These are phyloP conservation scores for Inonotus obliquus DNA, from an alignment of 1,284 basidiomycete species.

Conservation along the genomic window DNA sequence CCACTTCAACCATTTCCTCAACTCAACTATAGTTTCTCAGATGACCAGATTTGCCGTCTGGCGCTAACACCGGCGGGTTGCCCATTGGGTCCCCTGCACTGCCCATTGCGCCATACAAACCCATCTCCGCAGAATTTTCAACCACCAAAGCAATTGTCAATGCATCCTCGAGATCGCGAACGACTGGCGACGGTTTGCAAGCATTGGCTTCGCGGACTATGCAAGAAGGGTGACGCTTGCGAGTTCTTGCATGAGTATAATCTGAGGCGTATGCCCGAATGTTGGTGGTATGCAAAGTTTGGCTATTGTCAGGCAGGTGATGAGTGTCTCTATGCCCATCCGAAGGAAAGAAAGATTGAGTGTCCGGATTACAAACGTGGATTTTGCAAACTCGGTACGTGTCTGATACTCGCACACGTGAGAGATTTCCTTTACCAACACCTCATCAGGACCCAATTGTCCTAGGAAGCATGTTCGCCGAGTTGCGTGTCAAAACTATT, in stretches of 20 bases:
- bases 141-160: constrained; percentile 74
- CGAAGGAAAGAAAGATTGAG: constrained; percentile 89
- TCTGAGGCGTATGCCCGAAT: constrained; percentile 97
- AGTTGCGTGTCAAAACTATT: constrained; percentile 86
- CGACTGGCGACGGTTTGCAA: constrained; percentile 95
- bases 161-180: constrained; percentile 80
- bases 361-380: constrained; percentile 96
- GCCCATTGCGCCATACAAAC: constrained; percentile 85
- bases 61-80: constrained; percentile 78
- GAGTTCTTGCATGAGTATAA: constrained; percentile 99
- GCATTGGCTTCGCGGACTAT: constrained; percentile 97
- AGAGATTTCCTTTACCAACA: not conserved
- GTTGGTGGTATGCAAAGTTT: constrained; percentile 98
- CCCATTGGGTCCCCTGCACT: constrained; percentile 81
- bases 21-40: constrained; percentile 35
- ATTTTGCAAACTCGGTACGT: constrained; percentile 86
- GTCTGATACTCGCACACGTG: not conserved
- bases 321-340: constrained; percentile 97
- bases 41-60: constrained; percentile 88
- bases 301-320: constrained; percentile 98
- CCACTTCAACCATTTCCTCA: constrained; percentile 4
- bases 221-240: constrained; percentile 97
- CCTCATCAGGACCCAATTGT: constrained; percentile 72
- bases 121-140: constrained; percentile 87
- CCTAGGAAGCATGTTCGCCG: constrained; percentile 91